Evolutionary conservation across 495 filamentous ascomycete genomes (phyloP), one percentile per base, ranked within the genome.

Genomic region (Copromyces sp.): DNA sequence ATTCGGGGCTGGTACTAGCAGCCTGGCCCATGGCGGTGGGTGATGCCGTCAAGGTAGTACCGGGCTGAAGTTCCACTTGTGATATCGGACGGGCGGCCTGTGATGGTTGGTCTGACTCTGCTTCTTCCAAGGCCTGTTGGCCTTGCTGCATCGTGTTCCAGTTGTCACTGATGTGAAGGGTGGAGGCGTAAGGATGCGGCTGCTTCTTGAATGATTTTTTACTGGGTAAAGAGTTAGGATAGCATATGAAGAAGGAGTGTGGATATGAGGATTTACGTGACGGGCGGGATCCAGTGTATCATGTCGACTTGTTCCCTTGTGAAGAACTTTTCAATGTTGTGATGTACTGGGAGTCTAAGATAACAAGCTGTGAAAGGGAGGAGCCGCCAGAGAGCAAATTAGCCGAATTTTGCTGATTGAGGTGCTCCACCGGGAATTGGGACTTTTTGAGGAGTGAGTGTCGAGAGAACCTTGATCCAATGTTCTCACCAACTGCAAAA

Each of bases 1-100:
- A 65, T 32, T 65, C 53, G 53, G 53, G 29, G 29, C 53, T 65
- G 53, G 53, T 35, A 35, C 53, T 65, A 65, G 53, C 53, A 35
- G 53, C 53, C 53, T 65, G 53, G 53, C 53, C 53, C 53, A 65
- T 65, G 53, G 35, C 9, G n/a, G 71, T 47, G 14, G 77, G 77
- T 1, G 77, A 79, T 16, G 75, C 71, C 12, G 75, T 75, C 38
- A 79, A 72, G 9, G 53, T 32, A 8, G 29, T 32, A 8, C 29
- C 53, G 53, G 53, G 53, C 29, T 61, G 53, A 2, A 35, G 24
- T 35, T n/a, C n/a, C n/a, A n/a, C n/a, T n/a, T 61, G 47, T 16
- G 53, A 65, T 24, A 20, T 14, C 32, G 45, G 45, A 2, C 24
- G 3, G 4, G 3, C 53, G 3, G 12, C 24, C n/a, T 47, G n/a